phyloP scores from a whole-genome alignment of 106 monocot species.

The Alisma plantagoaquatica region DNA sequence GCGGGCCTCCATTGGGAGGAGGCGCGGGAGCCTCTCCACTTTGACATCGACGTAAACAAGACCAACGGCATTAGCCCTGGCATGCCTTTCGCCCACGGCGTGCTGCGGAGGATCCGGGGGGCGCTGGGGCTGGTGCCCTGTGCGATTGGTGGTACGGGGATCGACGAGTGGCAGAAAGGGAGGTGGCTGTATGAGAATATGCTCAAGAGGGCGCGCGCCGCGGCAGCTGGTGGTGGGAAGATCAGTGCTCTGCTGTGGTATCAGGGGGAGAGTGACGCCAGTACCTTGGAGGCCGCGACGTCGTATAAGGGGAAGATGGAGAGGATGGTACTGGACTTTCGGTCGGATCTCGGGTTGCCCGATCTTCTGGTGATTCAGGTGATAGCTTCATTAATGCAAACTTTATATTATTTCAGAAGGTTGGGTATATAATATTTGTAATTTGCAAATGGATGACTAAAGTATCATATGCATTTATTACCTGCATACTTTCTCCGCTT shows the following conservation, averaged over 20 bases:
- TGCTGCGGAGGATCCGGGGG: background rate
- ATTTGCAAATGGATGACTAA: too few species aligned
- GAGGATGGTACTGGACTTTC: conserved; percentile 29
- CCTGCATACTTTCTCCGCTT: too few species aligned
- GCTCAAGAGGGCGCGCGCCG: conserved; percentile 35
- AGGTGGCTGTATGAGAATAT: conserved; percentile 28
- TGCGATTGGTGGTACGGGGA: conserved; percentile 47
- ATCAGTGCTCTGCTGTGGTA: conserved; percentile 22
- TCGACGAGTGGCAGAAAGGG: conserved; percentile 39
- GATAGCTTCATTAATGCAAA: background rate
- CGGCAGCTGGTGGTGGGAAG: conserved; percentile 1
- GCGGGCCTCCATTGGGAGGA: too few species aligned
- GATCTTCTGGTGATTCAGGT: conserved; percentile 49
- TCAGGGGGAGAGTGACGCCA: conserved; percentile 66
- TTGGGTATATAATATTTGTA: too few species aligned
- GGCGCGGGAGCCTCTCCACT: too few species aligned
- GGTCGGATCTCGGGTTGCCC: conserved; percentile 40
- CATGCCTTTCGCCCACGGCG: too few species aligned
- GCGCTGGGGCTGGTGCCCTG: conserved; percentile 37
- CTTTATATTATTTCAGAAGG: too few species aligned
- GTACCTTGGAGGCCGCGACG: conserved; percentile 17
- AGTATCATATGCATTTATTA: too few species aligned
- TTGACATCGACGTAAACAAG: too few species aligned
- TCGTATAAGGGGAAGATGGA: conserved; percentile 30
- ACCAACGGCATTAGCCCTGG: too few species aligned